Evolutionary conservation across 2,329 filamentous ascomycete genomes (phyloP), one percentile per base, ranked within the genome.

Genomic region (Claviceps monticola): DNA sequence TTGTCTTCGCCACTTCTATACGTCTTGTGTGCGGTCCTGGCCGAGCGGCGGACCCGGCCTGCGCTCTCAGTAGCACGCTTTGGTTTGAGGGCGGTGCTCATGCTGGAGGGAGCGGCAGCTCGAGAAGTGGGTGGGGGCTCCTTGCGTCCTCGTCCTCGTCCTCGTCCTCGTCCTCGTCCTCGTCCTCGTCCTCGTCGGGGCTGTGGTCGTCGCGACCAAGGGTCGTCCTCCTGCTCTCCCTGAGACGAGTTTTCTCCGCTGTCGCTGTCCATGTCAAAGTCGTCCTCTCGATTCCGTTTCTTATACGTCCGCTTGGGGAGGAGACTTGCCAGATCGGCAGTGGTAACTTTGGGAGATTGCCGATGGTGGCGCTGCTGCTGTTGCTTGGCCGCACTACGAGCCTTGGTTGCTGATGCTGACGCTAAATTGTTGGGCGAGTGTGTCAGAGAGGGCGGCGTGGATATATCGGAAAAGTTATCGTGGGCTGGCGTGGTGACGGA

Each of bases 401-500:
- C 62, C 55, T 69, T 56, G 47, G 55, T 36, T 4, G 29, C 45
- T 23, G 42, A 14, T 26, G 61, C 56, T 19, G 58, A 57, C 1
- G 65, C 63, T 54, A 70, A 74, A 58, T 83, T 34, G 9, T 34
- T 83, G 36, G 81, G 81, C 0, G 81, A 84, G 59, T 84, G 80
- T 4, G 80, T 84, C 4, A 84, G 68, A 0, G 81, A 83, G 0
- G 81, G 81, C 0, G 80, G 81, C 2, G 80, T 83, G 1, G 81
- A 83, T 11, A 79, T 66, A 46, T 79, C 73, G 0, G 76, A 80
- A n/a, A 68, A 65, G 45, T 53, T 65, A 45, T 53, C 53, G 29
- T 62, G 62, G 17, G 64, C 53, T 6, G 71, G 69, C 1, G 70
- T 71, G 14, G 62, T 63, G 14, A 64, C 55, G 2, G 69, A 68